Evolutionary conservation across 2,329 filamentous ascomycete genomes (phyloP), one percentile per base, ranked within the genome.

Genomic region (Penicillium frequentans): DNA sequence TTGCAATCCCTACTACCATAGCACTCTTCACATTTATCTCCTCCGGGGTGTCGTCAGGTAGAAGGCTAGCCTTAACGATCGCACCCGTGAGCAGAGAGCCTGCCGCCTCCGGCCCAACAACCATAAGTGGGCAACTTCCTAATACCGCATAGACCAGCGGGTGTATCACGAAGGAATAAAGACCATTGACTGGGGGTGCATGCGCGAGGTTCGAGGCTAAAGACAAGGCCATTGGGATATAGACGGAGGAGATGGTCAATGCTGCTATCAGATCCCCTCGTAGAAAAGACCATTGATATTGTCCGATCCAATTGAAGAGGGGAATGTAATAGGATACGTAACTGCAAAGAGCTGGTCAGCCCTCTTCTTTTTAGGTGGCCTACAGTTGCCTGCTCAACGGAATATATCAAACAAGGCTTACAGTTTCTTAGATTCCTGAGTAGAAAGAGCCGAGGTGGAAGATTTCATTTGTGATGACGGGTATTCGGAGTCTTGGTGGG

Each of bases 221-320:
- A 0, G 95, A 98, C 14, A 99, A 84, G 0, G 92, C 90, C 93
- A 99, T 97, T 51, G 95, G 95, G 37, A 99, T 89, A 74, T 99
- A 99, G 78, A 99, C 95, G 26, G 93, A 96, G n/a, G 93, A 91
- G 79, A 99, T 89, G n/a, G 95, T 98, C 61, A 98, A 74, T 49
- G 93, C 93, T 9, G 93, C 89, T 14, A 96, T 81, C 19, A 98
- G 77, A 74, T 99, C 95, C 48, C 95, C 95, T 65, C 88, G 86
- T 48, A 98, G 75, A 75, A 90, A 96, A 3, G 86, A 84, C 83
- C 86, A 87, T 65, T 84, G 86, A 75, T 99, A 99, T 76, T 96
- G 91, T 52, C 81, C 82, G 60, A 96, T 88, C 95, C 95, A 99
- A 62, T 89, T 92, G 63, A 96, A 79, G 60, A 93, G 90, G 0